Percentiles rank a stretch among this genome's conserved stretches.
Conservation (phyloP, 352 stramenopile species). For the Phytophthora lateralis region DNA sequence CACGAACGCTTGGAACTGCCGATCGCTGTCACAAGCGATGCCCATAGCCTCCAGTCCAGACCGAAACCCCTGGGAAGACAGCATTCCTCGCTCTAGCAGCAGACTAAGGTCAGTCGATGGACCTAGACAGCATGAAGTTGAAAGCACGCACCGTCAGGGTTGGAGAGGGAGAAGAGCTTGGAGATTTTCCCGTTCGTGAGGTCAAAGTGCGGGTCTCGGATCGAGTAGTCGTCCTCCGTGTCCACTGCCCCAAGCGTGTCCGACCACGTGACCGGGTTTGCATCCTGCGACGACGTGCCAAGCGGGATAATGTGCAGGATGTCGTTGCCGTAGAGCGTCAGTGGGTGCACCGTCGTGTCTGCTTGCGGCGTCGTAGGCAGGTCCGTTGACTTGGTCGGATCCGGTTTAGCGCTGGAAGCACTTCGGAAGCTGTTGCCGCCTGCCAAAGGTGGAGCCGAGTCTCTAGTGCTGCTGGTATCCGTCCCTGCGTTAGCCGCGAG, state of each 20-base stretch:
- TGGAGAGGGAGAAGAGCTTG: slow-evolving; percentile 63
- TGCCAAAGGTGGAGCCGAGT: slow-evolving; percentile 11
- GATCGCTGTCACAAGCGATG: slow-evolving; percentile 64
- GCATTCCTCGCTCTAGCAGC: slow-evolving; percentile 45
- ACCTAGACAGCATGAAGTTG: not conserved
- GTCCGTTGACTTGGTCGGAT: slow-evolving; percentile 12
- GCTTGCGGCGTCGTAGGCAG: slow-evolving; percentile 13
- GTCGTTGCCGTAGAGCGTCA: slow-evolving; percentile 67
- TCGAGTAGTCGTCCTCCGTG: slow-evolving; percentile 29
- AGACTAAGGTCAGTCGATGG: not conserved
- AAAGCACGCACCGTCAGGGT: slow-evolving; percentile 48
- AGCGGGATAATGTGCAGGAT: slow-evolving; percentile 53
- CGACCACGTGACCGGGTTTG: slow-evolving; percentile 30
- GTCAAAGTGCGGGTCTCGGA: slow-evolving; percentile 36
- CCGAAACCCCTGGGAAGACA: slow-evolving; percentile 75
- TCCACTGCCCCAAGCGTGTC: slow-evolving; percentile 25
- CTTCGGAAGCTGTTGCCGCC: slow-evolving; percentile 33
- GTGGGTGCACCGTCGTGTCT: slow-evolving; percentile 21
- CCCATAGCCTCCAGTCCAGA: slow-evolving; percentile 72
- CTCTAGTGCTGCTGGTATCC: slow-evolving; percentile 9
- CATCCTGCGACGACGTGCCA: slow-evolving; percentile 59
- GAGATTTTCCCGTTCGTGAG: slow-evolving; percentile 34
- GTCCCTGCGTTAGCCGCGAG: slow-evolving; percentile 18
- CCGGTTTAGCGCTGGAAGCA: slow-evolving; percentile 12
- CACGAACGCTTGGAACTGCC: slow-evolving; percentile 72